Base-by-base conservation (phyloP, 345 rosid genomes). In the Populus alba region DNA sequence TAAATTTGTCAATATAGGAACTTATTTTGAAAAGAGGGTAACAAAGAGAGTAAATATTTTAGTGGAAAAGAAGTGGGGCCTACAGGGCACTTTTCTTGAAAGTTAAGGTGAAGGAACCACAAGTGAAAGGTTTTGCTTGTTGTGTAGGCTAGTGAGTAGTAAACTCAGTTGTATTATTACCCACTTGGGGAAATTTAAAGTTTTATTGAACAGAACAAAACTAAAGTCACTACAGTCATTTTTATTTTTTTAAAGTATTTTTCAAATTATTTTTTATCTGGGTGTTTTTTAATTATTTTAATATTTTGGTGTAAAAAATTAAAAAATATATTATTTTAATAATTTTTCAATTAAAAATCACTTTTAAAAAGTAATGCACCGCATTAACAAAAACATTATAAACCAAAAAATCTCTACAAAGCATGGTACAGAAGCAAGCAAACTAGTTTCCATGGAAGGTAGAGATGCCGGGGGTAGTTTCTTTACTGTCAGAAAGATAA, bases 401-500 rank as follows among this genome's bases (percentile, higher is more conserved):
- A 31, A 8, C 1, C 27, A 23, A 22, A 22, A 4, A 57, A 23
- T 57, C 18, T 62, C 65, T 41, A 18, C 27, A 27, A 27, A 27
- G 27, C 27, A 27, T 27, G 41, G 11, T 12, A 51, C 61, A 20
- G 39, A 66, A 18, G 39, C 43, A 66, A 18, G 39, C 43, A 25
- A 25, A 7, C 7, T 61, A 9, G 49, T 33, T 37, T 31, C 35
- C 65, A 63, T 27, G 38, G 70, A 78, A 70, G 45, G 17, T 61
- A 66, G 76, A 69, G 67, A 35, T 49, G 65, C 66, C 71, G 47
- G 22, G 61, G n/a, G 38, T 68, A 72, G 71, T 72, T 55, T 71
- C 76, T 76, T 68, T 51, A 59, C 15, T 84, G 76, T 63, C 83
- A 81, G 75, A 73, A 27, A 35, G 61, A 62, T 35, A 29, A 8